phyloP scores from a whole-genome alignment of 2,329 filamentous ascomycete genomes.

The Nemania diffusa region DNA sequence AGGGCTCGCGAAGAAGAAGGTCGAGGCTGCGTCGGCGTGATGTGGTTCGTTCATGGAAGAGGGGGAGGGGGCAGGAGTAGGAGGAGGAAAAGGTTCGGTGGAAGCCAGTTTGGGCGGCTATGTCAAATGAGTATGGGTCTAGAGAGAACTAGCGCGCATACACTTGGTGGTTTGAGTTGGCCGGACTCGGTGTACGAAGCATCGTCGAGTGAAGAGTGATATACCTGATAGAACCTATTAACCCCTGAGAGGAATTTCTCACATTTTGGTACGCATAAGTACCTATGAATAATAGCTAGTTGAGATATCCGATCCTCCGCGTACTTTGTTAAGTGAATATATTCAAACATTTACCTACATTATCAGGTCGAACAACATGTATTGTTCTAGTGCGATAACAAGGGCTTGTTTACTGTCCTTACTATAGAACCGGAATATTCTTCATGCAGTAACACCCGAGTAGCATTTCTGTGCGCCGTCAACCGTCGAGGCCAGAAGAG shows the following conservation, averaged over 20 bases:
- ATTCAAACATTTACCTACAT: not conserved
- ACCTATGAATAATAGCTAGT: not conserved
- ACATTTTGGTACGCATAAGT: not conserved
- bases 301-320: not conserved
- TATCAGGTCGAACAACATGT: not conserved
- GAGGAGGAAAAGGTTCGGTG: too few species aligned
- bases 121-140: not conserved
- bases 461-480: not conserved
- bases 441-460: not conserved
- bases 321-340: not conserved
- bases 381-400: not conserved
- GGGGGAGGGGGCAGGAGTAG: too few species aligned
- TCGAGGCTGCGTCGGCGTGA: constrained; percentile 34
- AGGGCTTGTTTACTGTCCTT: not conserved
- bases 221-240: not conserved
- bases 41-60: not conserved
- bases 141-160: not conserved
- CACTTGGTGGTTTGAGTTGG: not conserved
- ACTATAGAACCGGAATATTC: not conserved
- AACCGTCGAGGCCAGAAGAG: not conserved
- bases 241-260: not conserved
- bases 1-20: constrained; percentile 51
- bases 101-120: not conserved
- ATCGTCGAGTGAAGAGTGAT: not conserved
- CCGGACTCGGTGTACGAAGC: not conserved